phyloP scores from a whole-genome alignment of 148 eudicot genomes.

The Pouteria glomerata region DNA sequence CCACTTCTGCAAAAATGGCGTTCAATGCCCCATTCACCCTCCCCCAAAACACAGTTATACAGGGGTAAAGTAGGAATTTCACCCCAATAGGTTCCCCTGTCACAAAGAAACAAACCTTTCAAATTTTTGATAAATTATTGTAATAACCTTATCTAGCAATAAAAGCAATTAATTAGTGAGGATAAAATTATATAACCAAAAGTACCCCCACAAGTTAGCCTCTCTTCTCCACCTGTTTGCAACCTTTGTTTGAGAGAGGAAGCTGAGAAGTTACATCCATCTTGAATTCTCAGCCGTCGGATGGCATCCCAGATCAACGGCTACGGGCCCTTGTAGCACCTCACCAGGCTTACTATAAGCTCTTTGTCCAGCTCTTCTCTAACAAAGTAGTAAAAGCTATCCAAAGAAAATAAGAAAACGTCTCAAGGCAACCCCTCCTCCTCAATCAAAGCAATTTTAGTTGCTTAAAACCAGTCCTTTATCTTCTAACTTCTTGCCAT shows the following conservation, averaged over 20 bases:
- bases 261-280: conserved; percentile 31
- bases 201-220: background rate
- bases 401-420: background rate
- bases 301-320: conserved; percentile 20
- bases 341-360: conserved; percentile 19
- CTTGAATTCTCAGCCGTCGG: conserved; percentile 26
- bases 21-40: background rate
- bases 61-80: background rate
- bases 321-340: conserved; percentile 5
- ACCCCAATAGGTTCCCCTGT: background rate
- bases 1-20: background rate
- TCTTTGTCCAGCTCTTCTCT: background rate
- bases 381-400: background rate
- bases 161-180: conserved; percentile 8
- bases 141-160: conserved; percentile 3
- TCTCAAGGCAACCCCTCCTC: background rate
- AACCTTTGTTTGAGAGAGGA: conserved; percentile 22
- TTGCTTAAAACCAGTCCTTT: background rate
- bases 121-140: background rate
- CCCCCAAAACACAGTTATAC: background rate
- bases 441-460: background rate
- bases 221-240: conserved; percentile 6
- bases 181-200: too few relatives aligned
- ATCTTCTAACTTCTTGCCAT: background rate
- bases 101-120: background rate